phyloP scores from a whole-genome alignment of 768 basidiomycete genomes.

The Boletus edulis region DNA sequence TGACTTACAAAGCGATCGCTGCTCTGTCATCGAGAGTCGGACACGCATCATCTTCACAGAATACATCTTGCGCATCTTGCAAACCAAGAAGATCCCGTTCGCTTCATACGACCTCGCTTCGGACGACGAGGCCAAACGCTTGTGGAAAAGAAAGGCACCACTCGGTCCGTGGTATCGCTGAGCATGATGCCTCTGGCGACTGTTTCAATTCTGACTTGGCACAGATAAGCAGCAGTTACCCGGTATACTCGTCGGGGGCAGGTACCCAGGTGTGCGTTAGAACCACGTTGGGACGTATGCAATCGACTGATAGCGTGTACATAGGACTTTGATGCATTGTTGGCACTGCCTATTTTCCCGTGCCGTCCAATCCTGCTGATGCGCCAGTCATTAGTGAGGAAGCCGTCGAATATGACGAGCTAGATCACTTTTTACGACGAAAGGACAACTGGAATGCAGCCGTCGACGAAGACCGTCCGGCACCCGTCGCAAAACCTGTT shows the following conservation, averaged over 20 bases:
- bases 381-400: constrained; percentile 58
- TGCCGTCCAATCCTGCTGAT: constrained; percentile 1
- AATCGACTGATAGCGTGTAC: background rate
- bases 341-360: constrained; percentile 26
- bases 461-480: constrained; percentile 58
- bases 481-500: constrained; percentile 56
- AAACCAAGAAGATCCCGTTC: constrained; percentile 83
- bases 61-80: constrained; percentile 76
- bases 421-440: constrained; percentile 66
- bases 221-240: constrained; percentile 83
- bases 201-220: background rate
- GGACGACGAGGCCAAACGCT: constrained; percentile 72
- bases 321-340: constrained; percentile 77
- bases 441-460: constrained; percentile 65
- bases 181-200: background rate
- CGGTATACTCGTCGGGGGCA: constrained; percentile 76
- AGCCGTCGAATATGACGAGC: constrained; percentile 76
- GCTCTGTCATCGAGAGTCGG: background rate
- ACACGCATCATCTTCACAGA: constrained; percentile 41
- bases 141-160: constrained; percentile 84
- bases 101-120: constrained; percentile 83
- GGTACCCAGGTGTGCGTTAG: constrained; percentile 69
- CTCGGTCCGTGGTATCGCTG: constrained; percentile 41
- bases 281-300: background rate
- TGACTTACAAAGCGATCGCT: background rate